Evolutionary conservation across 495 filamentous ascomycete genomes (phyloP), one percentile per base, ranked within the genome.

Genomic region (Penicillium coffeae): DNA sequence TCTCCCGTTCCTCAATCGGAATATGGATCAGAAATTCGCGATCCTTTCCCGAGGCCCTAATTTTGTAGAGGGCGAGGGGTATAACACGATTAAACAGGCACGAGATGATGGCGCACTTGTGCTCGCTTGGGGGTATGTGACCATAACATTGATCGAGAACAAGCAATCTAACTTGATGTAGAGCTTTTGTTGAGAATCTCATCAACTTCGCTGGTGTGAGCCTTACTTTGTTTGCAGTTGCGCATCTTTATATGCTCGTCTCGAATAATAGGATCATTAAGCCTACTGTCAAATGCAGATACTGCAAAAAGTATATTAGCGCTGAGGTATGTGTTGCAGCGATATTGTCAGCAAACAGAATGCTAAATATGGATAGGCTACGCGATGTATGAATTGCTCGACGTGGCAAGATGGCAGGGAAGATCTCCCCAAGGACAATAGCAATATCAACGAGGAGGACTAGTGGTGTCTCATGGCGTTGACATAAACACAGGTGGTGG

Each of bases 381-480:
- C 65, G 39, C 75, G 85, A 1, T 89, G 86, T 62, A 59, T 84
- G 14, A 84, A 88, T 51, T 89, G 86, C 59, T 87, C 84, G 4
- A 87, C 81, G 50, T 89, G 86, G 86, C 79, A 82, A 54, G 86
- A 89, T 68, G 86, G 85, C n/a, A 73, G 85, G 53, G 86, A 89
- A 60, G 82, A 87, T 43, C 34, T 55, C 37, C 44, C 50, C 14
- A 48, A 48, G 3, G 38, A 50, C 3, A 20, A 48, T 5, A 30
- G 4, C 5, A 30, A 30, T 30, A 5, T 30, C 25, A 30, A 30
- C 10, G 25, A 30, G 5, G 25, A 30, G 25, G 25, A 30, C 5
- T 30, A 30, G 10, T 30, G 25, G 25, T 30, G n/a, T n/a, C n/a
- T n/a, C n/a, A n/a, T n/a, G n/a, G n/a, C n/a, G n/a, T n/a, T n/a